phyloP scores from a whole-genome alignment of 371 early-diverging fungal species.

The Mucor irregularis region DNA sequence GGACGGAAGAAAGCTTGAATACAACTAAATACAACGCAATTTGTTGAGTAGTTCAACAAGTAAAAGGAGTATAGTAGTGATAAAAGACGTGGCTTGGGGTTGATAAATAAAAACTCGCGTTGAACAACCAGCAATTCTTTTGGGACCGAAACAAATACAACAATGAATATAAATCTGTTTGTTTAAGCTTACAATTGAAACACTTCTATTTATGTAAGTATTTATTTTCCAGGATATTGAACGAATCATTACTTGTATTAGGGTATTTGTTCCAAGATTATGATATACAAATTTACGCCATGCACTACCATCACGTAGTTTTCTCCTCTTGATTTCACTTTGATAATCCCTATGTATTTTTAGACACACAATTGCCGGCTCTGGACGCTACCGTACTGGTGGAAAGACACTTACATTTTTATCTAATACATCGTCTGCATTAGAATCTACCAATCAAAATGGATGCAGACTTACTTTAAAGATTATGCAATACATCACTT shows the following conservation, averaged over 20 bases:
- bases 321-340: no score
- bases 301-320: slow-evolving; percentile 23
- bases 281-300: slow-evolving; percentile 19
- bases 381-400: neutral
- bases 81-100: slow-evolving; percentile 45
- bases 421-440: no score
- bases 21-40: no score
- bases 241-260: slow-evolving; percentile 11
- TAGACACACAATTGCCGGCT: slow-evolving; percentile 14
- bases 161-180: slow-evolving; percentile 22
- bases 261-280: slow-evolving; percentile 16
- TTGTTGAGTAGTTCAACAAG: no score
- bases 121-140: slow-evolving; percentile 31
- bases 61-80: slow-evolving; percentile 34
- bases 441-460: neutral
- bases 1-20: slow-evolving; percentile 16
- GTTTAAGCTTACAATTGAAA: no score
- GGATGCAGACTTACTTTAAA: neutral
- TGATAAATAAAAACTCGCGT: slow-evolving; percentile 37
- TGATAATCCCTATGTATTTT: neutral
- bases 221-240: slow-evolving; percentile 22
- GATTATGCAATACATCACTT: neutral
- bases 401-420: neutral
- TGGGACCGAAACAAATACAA: slow-evolving; percentile 30
- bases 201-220: no score